phyloP scores from a whole-genome alignment of 257 asterid species.

The Gardenia jasminoides region DNA sequence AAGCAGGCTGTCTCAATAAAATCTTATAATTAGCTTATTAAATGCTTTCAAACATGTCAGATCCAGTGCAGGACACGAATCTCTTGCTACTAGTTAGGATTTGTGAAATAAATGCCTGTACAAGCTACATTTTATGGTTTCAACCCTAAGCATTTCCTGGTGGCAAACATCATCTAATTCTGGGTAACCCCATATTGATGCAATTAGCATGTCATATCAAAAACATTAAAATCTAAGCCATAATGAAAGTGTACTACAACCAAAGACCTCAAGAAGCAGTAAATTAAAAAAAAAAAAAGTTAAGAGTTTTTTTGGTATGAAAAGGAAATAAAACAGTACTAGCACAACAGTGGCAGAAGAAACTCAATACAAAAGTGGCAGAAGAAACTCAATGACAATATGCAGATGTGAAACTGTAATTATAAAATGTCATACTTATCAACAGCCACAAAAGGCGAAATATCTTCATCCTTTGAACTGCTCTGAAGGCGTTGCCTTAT shows the following conservation, averaged over 20 bases:
- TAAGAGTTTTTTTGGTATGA: neutral
- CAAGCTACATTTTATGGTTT: neutral
- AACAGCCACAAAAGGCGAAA: constrained; percentile 96
- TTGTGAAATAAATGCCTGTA: neutral
- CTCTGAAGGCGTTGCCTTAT: constrained; percentile 76
- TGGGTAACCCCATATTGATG: neutral
- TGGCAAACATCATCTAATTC: neutral
- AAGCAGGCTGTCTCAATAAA: neutral
- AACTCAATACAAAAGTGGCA: neutral
- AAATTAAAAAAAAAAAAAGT: no score
- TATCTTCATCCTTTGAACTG: constrained; percentile 96
- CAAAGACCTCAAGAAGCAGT: constrained; percentile 2
- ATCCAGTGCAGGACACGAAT: no score
- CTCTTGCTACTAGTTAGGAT: neutral
- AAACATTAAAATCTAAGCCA: neutral
- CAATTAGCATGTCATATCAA: neutral
- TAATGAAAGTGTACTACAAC: neutral
- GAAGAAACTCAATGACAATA: neutral
- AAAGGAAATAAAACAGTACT: neutral
- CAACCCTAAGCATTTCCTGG: neutral
- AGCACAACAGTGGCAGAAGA: neutral
- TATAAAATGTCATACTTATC: constrained; percentile 63
- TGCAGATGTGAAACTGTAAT: constrained; percentile 17
- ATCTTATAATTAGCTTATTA: neutral
- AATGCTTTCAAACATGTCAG: neutral